These are phyloP conservation scores for Hypoxylon lienhwacheense DNA, from an alignment of 495 filamentous ascomycete genomes.

Conservation along the genomic window DNA sequence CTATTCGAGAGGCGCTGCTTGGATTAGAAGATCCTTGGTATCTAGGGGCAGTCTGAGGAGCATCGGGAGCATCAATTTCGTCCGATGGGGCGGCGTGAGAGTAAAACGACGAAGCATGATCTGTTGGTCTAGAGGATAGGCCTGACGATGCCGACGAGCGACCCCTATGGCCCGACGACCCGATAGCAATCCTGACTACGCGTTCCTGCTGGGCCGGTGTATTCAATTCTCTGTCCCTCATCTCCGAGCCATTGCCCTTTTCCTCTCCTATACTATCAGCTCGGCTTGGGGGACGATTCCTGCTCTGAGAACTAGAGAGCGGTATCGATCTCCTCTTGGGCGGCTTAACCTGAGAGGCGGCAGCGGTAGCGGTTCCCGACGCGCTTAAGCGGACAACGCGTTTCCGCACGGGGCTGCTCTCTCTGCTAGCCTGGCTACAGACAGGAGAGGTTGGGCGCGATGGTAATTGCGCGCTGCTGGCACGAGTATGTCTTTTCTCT, in stretches of 20 bases:
- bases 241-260: conserved; percentile 29
- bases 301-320: conserved; percentile 36
- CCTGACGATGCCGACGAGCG: conserved; percentile 47
- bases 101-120: conserved; percentile 32
- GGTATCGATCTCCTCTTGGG: conserved; percentile 41
- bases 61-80: conserved; percentile 46
- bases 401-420: conserved; percentile 49
- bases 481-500: conserved; percentile 43
- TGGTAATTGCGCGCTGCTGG: conserved; percentile 43
- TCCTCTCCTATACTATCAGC: conserved; percentile 40
- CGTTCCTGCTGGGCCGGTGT: conserved; percentile 68
- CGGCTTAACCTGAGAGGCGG: conserved; percentile 35
- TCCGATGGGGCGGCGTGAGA: conserved; percentile 30
- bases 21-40: conserved; percentile 37
- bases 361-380: conserved; percentile 34
- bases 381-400: conserved; percentile 63
- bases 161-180: conserved; percentile 46
- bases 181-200: conserved; percentile 61
- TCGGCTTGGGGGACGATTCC: conserved; percentile 40
- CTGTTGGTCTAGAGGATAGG: conserved; percentile 41
- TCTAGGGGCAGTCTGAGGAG: conserved; percentile 46
- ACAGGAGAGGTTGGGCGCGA: conserved; percentile 44
- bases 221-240: conserved; percentile 56
- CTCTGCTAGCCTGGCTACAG: conserved; percentile 37
- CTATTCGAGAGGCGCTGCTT: conserved; percentile 55